Percentiles rank a stretch among this genome's conserved stretches.
Conservation (phyloP, 305 asterid genomes). For the Solanum hybrid region DNA sequence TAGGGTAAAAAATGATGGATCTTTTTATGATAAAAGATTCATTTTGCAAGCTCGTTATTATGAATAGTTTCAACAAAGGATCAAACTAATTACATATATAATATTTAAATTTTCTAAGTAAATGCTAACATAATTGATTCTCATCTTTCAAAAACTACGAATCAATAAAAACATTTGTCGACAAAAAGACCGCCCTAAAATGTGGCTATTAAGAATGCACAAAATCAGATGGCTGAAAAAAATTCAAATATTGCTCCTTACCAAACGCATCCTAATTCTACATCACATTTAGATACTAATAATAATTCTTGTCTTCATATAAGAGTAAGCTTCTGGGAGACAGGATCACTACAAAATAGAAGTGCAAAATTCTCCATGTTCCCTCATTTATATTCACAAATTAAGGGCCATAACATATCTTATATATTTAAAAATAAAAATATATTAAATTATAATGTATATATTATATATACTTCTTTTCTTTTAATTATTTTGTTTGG, state of each 20-base stretch:
- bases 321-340: neutral
- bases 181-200: neutral
- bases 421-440: neutral
- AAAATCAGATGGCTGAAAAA: neutral
- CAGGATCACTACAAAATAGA: neutral
- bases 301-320: neutral
- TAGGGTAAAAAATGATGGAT: fast-evolving
- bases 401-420: neutral
- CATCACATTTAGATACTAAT: neutral
- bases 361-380: neutral
- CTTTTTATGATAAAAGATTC: too few relatives aligned
- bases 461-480: neutral
- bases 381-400: neutral
- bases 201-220: neutral
- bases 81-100: too few relatives aligned
- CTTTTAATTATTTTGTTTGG: neutral
- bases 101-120: too few relatives aligned
- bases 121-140: neutral
- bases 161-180: neutral
- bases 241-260: neutral
- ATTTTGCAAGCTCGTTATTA: too few relatives aligned
- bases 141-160: neutral
- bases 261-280: neutral
- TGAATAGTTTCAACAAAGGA: too few relatives aligned
- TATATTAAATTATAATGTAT: neutral